A percentile compares a stretch with the other conserved stretches of the same genome.
Evolutionary conservation across 441 rosid species (phyloP).

Genomic region (Pelargonium australe): DNA sequence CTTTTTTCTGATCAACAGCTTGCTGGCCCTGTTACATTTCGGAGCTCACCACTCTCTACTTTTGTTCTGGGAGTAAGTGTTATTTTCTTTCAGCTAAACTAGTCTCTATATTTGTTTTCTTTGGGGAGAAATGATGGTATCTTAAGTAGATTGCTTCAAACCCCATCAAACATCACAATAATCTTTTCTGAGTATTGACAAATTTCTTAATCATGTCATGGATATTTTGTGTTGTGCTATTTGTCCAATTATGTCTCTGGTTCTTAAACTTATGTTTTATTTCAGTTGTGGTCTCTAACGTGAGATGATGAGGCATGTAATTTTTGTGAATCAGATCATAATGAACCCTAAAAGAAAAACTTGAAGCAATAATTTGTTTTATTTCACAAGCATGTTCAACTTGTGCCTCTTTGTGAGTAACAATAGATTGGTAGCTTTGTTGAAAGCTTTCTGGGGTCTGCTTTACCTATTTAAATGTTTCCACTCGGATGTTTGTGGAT

Average conservation of each 20-base stretch:
- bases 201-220: background rate
- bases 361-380: background rate
- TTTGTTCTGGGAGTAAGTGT: slow-evolving; percentile 37
- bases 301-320: background rate
- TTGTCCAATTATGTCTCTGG: background rate
- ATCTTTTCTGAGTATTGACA: background rate
- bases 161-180: background rate
- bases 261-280: background rate
- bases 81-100: background rate
- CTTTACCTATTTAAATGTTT: background rate
- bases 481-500: background rate
- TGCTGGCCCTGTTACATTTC: slow-evolving; percentile 36
- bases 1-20: slow-evolving; percentile 35
- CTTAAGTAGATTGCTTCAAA: background rate
- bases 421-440: slow-evolving; percentile 3
- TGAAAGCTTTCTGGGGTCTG: background rate
- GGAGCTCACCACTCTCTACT: slow-evolving; percentile 36
- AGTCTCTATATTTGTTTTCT: background rate
- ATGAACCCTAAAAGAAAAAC: background rate
- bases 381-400: background rate
- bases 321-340: background rate
- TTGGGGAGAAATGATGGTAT: background rate
- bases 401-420: background rate
- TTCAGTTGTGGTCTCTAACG: background rate
- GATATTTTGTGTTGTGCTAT: background rate